Evolutionary conservation across 2,329 filamentous ascomycete genomes (phyloP).

Genomic region (Verticillium nonalfalfae): DNA sequence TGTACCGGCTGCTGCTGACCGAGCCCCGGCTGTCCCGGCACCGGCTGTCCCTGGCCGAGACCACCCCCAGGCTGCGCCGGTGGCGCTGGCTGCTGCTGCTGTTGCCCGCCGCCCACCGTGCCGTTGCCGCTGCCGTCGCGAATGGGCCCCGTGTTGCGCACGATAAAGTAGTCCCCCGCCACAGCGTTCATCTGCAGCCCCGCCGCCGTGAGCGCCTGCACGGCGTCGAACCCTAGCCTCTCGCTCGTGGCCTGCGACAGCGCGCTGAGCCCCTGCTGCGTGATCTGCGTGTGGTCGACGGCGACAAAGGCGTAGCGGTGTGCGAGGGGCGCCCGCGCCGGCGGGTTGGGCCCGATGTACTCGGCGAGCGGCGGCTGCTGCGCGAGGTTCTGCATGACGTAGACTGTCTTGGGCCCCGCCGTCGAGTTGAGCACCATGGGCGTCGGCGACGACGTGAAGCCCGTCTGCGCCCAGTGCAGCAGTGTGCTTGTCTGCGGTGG

Average conservation of each 20-base stretch:
- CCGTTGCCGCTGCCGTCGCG: constrained; percentile 5
- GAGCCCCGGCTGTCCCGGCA: background rate
- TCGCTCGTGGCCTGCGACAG: constrained; percentile 21
- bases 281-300: constrained; percentile 26
- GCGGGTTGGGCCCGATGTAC: constrained; percentile 31
- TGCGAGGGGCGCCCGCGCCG: constrained; percentile 27
- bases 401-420: constrained; percentile 16
- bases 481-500: constrained; percentile 32
- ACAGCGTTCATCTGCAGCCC: constrained; percentile 23
- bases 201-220: constrained; percentile 20
- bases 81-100: background rate
- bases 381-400: constrained; percentile 24
- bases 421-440: constrained; percentile 19
- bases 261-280: constrained; percentile 15
- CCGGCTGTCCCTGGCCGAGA: background rate
- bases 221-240: constrained; percentile 24
- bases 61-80: background rate
- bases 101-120: background rate
- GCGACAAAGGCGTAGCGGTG: constrained; percentile 33
- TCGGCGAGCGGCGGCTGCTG: constrained; percentile 17
- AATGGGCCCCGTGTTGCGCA: constrained; percentile 24
- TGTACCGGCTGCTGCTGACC: background rate
- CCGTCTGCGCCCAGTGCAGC: constrained; percentile 40
- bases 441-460: constrained; percentile 21
- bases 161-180: constrained; percentile 30